These are phyloP conservation scores for Raddia guianensis DNA, from an alignment of 176 grass and related monocot species.

Conservation along the genomic window DNA sequence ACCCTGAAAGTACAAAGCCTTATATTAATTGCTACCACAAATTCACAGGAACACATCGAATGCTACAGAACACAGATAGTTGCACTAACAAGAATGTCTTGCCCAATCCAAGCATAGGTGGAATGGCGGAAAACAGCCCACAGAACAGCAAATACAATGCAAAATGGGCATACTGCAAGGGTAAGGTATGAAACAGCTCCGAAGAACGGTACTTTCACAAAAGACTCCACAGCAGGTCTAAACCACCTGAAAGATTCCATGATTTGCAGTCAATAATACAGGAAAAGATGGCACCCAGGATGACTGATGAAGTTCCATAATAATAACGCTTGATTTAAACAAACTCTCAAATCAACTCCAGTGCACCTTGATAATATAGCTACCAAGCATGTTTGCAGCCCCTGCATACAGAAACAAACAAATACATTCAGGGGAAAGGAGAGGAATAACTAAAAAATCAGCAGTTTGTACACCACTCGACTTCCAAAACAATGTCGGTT, in stretches of 20 bases:
- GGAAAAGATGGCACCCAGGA: not conserved
- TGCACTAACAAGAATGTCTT: conserved; percentile 89
- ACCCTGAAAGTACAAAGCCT: conserved; percentile 48
- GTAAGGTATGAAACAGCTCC: conserved; percentile 94
- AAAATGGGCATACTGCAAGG: conserved; percentile 76
- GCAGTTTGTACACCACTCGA: not conserved
- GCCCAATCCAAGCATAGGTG: conserved; percentile 80
- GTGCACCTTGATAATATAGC: conserved; percentile 86
- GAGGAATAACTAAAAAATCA: conserved; percentile 34
- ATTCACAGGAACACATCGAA: not conserved
- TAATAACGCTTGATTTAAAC: conserved; percentile 35
- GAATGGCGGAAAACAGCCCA: conserved; percentile 77
- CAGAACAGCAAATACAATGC: conserved; percentile 74
- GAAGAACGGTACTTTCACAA: conserved; percentile 85
- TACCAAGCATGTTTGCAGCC: conserved; percentile 96
- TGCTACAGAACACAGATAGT: conserved; percentile 22
- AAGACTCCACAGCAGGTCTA: conserved; percentile 76
- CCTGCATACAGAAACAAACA: conserved; percentile 59
- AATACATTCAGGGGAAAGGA: conserved; percentile 15
- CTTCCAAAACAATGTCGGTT: not conserved
- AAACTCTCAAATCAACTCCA: conserved; percentile 27
- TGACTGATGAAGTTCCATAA: conserved; percentile 20
- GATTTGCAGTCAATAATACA: conserved; percentile 11
- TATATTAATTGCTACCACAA: conserved; percentile 10
- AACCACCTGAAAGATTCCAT: conserved; percentile 78